Base-by-base conservation (phyloP, 2,329 filamentous ascomycete species). In the Colletotrichum melonis region DNA sequence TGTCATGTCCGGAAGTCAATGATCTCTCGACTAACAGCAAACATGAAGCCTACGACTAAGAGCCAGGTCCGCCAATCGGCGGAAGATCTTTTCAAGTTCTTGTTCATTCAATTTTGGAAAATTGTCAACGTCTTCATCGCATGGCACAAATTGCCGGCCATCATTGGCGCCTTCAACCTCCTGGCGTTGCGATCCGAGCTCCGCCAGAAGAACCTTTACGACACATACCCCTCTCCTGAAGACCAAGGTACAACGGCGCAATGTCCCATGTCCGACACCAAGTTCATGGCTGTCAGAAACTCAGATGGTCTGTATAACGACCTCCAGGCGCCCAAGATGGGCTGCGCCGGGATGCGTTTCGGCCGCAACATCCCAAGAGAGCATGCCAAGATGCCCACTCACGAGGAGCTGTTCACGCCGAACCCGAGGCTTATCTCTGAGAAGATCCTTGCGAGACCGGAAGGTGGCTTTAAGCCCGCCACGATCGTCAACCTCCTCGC, bases 401-500 rank as follows among this genome's bases (percentile, higher is more conserved):
- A 84, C 2, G 80, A 85, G 26, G 83, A 86, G 63, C 76, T 86
- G 5, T 79, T 81, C 81, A 84, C 30, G 4, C 56, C 78, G 1
- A 86, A 83, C 74, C 85, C 86, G 3, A 78, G 85, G 46, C 68
- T 84, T 16, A 78, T 87, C 58, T 86, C 84, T 67, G 79, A 86
- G 57, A 77, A 76, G 54, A 80, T 87, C 67, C 79, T 87, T 79
- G 80, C 80, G 24, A 79, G 85, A 9, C 80, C 83, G n/a, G 78
- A 77, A 4, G 74, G 72, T 9, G 65, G 73, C 2, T 87, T 87
- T 74, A 84, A 83, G 28, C 84, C 84, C 3, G 85, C 85, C 0
- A 86, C 84, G 0, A 84, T 79, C 1, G 68, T 87, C 69, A 87
- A 87, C 68, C 74, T 87, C 52, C 77, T 87, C 7, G 85, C 85